A percentile compares a stretch with the other conserved stretches of the same genome.
phyloP scores from a whole-genome alignment of 2,329 filamentous ascomycete species.

The Graphilbum sp. region DNA sequence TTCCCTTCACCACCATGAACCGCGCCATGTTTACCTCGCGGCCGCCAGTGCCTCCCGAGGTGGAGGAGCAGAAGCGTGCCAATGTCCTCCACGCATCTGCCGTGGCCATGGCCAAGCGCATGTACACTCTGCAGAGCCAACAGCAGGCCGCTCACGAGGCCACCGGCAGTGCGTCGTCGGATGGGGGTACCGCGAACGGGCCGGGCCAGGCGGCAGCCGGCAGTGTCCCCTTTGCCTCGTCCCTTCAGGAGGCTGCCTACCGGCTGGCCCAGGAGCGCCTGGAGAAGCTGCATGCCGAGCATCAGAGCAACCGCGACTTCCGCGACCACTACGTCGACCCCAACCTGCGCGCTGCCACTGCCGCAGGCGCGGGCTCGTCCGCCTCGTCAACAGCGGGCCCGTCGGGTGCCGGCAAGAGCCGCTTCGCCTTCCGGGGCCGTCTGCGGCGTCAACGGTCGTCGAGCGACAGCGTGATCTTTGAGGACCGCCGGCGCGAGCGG shows the following conservation, averaged over 20 bases:
- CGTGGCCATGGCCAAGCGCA: conserved; percentile 74
- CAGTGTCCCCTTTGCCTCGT: conserved; percentile 29
- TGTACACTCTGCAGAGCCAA: conserved; percentile 49
- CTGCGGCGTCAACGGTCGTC: conserved; percentile 43
- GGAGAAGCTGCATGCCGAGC: conserved; percentile 60
- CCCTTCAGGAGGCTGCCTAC: conserved; percentile 74
- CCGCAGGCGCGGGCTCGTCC: not conserved
- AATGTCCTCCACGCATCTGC: conserved; percentile 68
- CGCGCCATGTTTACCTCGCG: conserved; percentile 63
- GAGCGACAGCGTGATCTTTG: conserved; percentile 45
- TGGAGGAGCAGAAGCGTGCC: conserved; percentile 56
- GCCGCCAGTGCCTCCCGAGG: conserved; percentile 54
- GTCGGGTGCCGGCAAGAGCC: conserved; percentile 17
- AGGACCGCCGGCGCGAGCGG: conserved; percentile 52
- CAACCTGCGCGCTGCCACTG: conserved; percentile 20
- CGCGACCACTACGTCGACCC: conserved; percentile 54
- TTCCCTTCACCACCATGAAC: conserved; percentile 50
- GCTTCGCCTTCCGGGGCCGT: conserved; percentile 36
- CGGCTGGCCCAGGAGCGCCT: conserved; percentile 72
- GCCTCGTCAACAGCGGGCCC: not conserved
- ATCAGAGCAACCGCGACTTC: conserved; percentile 44
- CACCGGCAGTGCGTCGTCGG: not conserved
- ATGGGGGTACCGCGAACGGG: not conserved
- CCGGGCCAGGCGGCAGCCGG: conserved; percentile 15
- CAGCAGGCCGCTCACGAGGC: conserved; percentile 41